Conservation (phyloP, 2,329 filamentous ascomycete species). For the Fusarium sp. region DNA sequence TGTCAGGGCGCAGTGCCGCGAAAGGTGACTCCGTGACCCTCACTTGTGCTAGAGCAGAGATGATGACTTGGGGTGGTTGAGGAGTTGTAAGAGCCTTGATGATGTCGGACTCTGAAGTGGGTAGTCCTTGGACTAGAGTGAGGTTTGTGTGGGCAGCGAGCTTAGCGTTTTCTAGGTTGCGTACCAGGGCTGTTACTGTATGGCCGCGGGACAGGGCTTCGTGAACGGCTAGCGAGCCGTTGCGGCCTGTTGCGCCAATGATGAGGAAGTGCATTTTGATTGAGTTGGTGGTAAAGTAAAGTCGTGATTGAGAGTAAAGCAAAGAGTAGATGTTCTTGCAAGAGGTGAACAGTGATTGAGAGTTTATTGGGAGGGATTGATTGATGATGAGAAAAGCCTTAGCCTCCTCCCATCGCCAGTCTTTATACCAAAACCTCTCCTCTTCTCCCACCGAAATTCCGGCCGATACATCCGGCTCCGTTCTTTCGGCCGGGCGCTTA, state of each 20-base stretch:
- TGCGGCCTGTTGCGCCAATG: slow-evolving; percentile 32
- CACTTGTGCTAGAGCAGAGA: slow-evolving; percentile 20
- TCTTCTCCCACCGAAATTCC: accelerated
- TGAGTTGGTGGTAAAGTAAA: accelerated
- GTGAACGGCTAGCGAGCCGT: slow-evolving; percentile 21
- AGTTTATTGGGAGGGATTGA: accelerated
- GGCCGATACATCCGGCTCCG: slow-evolving; percentile 13
- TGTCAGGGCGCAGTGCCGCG: slow-evolving; percentile 14
- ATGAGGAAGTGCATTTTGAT: slow-evolving; percentile 30
- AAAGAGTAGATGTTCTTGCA: not conserved
- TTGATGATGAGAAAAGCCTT: accelerated
- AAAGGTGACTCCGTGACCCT: slow-evolving; percentile 22
- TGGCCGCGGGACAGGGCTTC: slow-evolving; percentile 20
- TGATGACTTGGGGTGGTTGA: not conserved
- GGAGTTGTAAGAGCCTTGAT: not conserved
- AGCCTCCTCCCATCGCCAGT: not conserved
- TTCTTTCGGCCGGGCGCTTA: not conserved
- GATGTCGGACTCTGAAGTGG: slow-evolving; percentile 24
- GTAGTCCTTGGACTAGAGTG: slow-evolving; percentile 15
- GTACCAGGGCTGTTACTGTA: slow-evolving; percentile 9
- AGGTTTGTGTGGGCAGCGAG: not conserved
- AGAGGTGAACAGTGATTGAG: not conserved
- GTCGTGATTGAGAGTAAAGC: not conserved
- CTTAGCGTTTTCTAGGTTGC: accelerated
- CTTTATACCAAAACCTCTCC: slow-evolving; percentile 14